Evolutionary conservation across 352 stramenopile species (phyloP), one percentile per base, ranked within the genome.

Genomic region (Globisporangium middletonii): DNA sequence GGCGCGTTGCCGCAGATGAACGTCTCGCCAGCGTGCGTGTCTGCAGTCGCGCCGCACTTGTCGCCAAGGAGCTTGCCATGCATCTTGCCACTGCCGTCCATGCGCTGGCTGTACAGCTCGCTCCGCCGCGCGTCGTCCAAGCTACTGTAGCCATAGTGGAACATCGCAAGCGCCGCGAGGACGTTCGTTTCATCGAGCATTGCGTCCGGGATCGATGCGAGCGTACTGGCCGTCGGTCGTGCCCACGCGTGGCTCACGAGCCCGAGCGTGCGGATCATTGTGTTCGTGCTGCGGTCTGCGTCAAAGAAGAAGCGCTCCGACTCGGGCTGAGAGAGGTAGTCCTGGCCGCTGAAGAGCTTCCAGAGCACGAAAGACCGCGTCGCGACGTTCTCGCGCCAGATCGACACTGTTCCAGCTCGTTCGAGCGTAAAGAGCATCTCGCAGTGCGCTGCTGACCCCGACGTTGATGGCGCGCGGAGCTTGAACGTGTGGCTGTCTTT

Each of bases 371-470:
- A 94, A 12, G 76, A 76, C 0, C 77, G 75, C 1, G 43, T 44
- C 26, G 67, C 69, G 6, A 73, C 55, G 37, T 77, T 88, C 55
- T 92, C 81, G 12, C 79, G 72, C 86, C 86, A 95, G 26, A 94
- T 88, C 26, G 76, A 88, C 45, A 95, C 57, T 30, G 67, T 78
- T 6, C 83, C 83, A 30, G 60, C 56, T 26, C 69, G 65, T 50
- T 95, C 81, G 33, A 95, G 69, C 43, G 77, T 78, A 50, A 88
- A 84, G n/a, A 95, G 61, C 75, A 92, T 91, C 53, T 94, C 73
- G 52, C 37, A 54, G 42, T 42, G 45, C 38, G 55, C 27, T 13
- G 53, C 23, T 0, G 48, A 16, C 1, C 30, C 26, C 0, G 23
- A 13, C 28, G 27, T 33, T 15, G 19, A 43, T 13, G 68, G 61